A percentile compares a stretch with the other conserved stretches of the same genome.
phyloP scores from a whole-genome alignment of 2,329 filamentous ascomycete genomes.

The Monascus ruber region DNA sequence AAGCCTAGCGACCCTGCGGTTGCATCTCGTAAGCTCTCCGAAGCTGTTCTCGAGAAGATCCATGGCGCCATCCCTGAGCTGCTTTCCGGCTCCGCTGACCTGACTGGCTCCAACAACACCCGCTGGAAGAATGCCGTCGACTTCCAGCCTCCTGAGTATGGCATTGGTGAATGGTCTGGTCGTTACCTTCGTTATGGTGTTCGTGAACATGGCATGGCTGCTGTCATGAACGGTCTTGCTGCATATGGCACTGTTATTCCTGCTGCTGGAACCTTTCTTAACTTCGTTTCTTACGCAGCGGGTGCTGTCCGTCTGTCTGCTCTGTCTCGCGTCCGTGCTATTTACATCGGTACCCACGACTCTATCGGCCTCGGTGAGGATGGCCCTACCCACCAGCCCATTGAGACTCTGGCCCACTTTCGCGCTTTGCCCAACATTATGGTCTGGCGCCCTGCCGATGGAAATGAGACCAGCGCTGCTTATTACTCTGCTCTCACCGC shows the following conservation, averaged over 20 bases:
- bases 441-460: conserved; percentile 97
- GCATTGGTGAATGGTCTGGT: conserved; percentile 79
- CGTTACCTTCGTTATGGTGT: conserved; percentile 59
- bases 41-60: conserved; percentile 83
- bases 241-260: conserved; percentile 94
- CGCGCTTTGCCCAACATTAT: conserved; percentile 97
- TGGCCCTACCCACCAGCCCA: conserved; percentile 96
- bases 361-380: conserved; percentile 98
- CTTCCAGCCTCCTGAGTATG: conserved; percentile 83
- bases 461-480: conserved; percentile 94
- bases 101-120: conserved; percentile 98
- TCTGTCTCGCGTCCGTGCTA: conserved; percentile 77
- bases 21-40: conserved; percentile 91
- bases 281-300: conserved; percentile 97
- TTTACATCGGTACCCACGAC: conserved; percentile 97
- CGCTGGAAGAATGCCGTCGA: conserved; percentile 94
- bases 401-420: conserved; percentile 97
- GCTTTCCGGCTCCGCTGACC: conserved; percentile 87
- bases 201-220: conserved; percentile 42
- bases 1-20: conserved; percentile 72
- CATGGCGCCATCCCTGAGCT: conserved; percentile 77
- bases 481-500: conserved; percentile 93
- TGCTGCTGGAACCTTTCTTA: conserved; percentile 92
- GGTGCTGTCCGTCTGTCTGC: conserved; percentile 90
- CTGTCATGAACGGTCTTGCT: conserved; percentile 60